phyloP scores from a whole-genome alignment of 2,329 filamentous ascomycete species.

The Elsinoe fawcettii region DNA sequence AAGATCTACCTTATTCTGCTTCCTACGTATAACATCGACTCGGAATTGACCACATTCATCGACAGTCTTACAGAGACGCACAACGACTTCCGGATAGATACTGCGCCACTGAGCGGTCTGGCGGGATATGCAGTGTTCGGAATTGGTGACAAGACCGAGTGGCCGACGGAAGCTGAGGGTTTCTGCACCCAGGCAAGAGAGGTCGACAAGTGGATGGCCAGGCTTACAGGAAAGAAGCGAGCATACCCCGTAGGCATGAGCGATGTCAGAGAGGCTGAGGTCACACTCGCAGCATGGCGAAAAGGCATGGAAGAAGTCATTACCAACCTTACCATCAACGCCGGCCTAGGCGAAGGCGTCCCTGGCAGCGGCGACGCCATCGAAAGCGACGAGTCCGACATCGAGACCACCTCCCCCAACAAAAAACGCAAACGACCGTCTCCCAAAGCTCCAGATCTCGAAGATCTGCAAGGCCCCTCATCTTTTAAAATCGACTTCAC shows the following conservation, averaged over 20 bases:
- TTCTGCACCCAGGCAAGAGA: slow-evolving; percentile 91
- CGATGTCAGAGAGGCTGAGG: slow-evolving; percentile 69
- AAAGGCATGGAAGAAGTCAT: slow-evolving; percentile 66
- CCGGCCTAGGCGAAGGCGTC: slow-evolving; percentile 57
- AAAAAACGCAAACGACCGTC: slow-evolving; percentile 36
- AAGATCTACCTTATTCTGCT: slow-evolving; percentile 78
- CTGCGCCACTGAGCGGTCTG: slow-evolving; percentile 65
- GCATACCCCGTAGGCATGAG: slow-evolving; percentile 85
- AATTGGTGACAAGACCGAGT: slow-evolving; percentile 82
- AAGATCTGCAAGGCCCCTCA: slow-evolving; percentile 60
- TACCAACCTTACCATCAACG: slow-evolving; percentile 46
- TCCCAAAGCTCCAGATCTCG: slow-evolving; percentile 53
- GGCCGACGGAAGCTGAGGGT: slow-evolving; percentile 82
- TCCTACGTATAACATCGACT: slow-evolving; percentile 93
- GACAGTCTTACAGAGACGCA: slow-evolving; percentile 86
- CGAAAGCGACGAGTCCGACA: slow-evolving; percentile 74
- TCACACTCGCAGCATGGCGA: slow-evolving; percentile 68
- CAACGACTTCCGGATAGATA: slow-evolving; percentile 94
- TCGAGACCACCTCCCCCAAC: slow-evolving; percentile 32
- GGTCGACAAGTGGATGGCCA: slow-evolving; percentile 95
- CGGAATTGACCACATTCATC: slow-evolving; percentile 78
- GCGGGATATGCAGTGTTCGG: slow-evolving; percentile 91
- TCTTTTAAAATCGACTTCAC: slow-evolving; percentile 82
- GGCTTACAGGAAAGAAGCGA: slow-evolving; percentile 74
- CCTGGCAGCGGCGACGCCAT: slow-evolving; percentile 72